Percentiles rank a stretch among this genome's conserved stretches.
phyloP scores from a whole-genome alignment of 345 rosid species.

The Gossypium turneri region DNA sequence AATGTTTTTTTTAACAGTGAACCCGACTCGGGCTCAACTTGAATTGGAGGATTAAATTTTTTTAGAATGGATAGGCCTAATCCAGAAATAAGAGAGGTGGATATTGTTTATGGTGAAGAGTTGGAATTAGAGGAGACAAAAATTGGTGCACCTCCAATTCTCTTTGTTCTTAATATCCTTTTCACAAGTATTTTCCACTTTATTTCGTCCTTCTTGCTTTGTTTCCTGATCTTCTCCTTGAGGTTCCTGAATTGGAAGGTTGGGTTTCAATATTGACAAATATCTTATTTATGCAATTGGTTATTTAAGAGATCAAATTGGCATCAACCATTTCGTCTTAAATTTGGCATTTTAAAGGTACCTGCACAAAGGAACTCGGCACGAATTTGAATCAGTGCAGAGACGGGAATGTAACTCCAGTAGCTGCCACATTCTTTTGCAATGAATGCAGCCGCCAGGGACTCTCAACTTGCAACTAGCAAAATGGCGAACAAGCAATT shows the following conservation, averaged over 20 bases:
- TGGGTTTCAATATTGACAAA: neutral
- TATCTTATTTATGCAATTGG: neutral
- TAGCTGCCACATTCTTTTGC: slow-evolving; percentile 97
- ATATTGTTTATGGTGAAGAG: too few species aligned
- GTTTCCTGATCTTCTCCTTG: slow-evolving; percentile 58
- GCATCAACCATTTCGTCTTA: neutral
- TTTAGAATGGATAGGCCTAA: too few species aligned
- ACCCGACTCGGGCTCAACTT: too few species aligned
- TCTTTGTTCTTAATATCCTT: slow-evolving; percentile 55
- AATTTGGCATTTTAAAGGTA: slow-evolving; percentile 3
- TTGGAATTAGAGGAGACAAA: slow-evolving; percentile 25
- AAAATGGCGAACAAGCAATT: slow-evolving; percentile 72
- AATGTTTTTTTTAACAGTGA: too few species aligned
- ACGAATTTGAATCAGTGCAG: slow-evolving; percentile 51
- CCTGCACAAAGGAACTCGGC: slow-evolving; percentile 92
- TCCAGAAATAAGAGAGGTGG: too few species aligned
- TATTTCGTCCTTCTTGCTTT: slow-evolving; percentile 65
- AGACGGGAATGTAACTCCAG: slow-evolving; percentile 79
- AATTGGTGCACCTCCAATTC: slow-evolving; percentile 50
- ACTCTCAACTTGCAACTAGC: slow-evolving; percentile 68
- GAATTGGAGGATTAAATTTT: too few species aligned
- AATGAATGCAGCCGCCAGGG: slow-evolving; percentile 77
- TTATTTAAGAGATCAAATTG: neutral
- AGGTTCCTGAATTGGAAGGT: slow-evolving; percentile 45
- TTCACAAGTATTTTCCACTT: slow-evolving; percentile 70